These are phyloP conservation scores for Schizosaccharomyces cryophilus DNA, from an alignment of 805 yeast species.

Conservation along the genomic window DNA sequence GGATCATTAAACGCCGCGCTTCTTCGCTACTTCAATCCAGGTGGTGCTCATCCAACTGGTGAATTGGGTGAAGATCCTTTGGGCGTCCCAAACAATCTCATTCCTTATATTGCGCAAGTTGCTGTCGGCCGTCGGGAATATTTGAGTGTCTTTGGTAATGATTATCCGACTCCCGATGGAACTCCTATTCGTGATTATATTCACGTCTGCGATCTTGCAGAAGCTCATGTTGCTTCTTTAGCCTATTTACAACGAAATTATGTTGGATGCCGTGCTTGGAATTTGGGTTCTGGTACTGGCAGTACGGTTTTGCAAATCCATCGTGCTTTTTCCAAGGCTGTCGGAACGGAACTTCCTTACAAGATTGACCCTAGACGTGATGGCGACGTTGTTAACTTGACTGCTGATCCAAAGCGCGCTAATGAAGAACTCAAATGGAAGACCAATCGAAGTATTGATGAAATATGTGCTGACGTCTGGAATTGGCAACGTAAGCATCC, in stretches of 20 bases:
- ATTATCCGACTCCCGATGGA: slow-evolving; percentile 48
- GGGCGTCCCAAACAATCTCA: slow-evolving; percentile 51
- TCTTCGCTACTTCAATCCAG: slow-evolving; percentile 59
- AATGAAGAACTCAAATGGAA: slow-evolving; percentile 40
- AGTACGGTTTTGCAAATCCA: slow-evolving; percentile 51
- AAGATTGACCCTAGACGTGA: slow-evolving; percentile 39
- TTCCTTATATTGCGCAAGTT: slow-evolving; percentile 57
- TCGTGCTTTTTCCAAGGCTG: slow-evolving; percentile 37
- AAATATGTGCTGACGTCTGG: slow-evolving; percentile 55
- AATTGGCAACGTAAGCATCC: slow-evolving; percentile 52
- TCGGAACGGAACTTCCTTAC: slow-evolving; percentile 38
- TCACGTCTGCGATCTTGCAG: slow-evolving; percentile 57
- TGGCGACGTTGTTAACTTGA: slow-evolving; percentile 55
- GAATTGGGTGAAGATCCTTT: slow-evolving; percentile 58
- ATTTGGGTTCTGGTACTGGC: slow-evolving; percentile 60
- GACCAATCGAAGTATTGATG: slow-evolving; percentile 27
- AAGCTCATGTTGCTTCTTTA: slow-evolving; percentile 53
- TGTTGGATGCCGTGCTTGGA: slow-evolving; percentile 48
- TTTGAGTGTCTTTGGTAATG: slow-evolving; percentile 44
- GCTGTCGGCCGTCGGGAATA: slow-evolving; percentile 48
- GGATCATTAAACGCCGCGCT: slow-evolving; percentile 23
- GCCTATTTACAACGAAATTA: slow-evolving; percentile 20
- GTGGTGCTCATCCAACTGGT: slow-evolving; percentile 70
- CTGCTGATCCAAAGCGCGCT: slow-evolving; percentile 49
- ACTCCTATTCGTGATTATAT: slow-evolving; percentile 56